phyloP scores from a whole-genome alignment of 106 monocot species.

The Apostasia shenzhenica region DNA sequence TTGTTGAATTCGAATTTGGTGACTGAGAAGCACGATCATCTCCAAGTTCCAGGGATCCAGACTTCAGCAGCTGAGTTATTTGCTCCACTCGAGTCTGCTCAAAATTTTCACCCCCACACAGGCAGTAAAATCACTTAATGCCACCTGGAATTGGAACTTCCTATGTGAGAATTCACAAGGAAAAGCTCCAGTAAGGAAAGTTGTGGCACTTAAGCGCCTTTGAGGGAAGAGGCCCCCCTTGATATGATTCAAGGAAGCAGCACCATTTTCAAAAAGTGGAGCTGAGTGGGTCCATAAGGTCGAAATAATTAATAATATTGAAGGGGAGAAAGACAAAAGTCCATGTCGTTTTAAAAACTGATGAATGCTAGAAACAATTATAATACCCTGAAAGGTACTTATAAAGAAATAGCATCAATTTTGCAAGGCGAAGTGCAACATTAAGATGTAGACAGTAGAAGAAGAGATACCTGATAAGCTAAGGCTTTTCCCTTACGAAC shows the following conservation, averaged over 20 bases:
- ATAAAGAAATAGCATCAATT: too few relatives aligned
- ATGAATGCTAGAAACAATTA: too few relatives aligned
- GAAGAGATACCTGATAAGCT: constrained; percentile 76
- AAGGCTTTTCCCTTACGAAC: constrained; percentile 73
- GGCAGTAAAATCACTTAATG: constrained; percentile 92
- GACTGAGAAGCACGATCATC: constrained; percentile 43
- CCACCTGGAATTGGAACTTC: constrained; percentile 79
- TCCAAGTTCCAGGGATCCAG: constrained; percentile 40
- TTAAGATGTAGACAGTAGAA: not conserved
- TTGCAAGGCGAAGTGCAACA: too few relatives aligned
- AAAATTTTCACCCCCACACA: constrained; percentile 58
- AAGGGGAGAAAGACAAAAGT: too few relatives aligned
- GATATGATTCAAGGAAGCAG: constrained; percentile 9
- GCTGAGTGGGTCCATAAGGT: not conserved
- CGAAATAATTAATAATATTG: too few relatives aligned
- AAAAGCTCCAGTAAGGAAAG: constrained; percentile 9
- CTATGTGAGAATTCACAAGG: constrained; percentile 48
- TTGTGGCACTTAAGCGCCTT: constrained; percentile 9
- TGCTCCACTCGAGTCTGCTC: constrained; percentile 95
- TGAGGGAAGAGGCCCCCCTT: constrained; percentile 8
- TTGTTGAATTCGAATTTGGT: constrained; percentile 30
- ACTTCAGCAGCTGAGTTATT: constrained; percentile 67
- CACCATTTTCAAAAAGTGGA: constrained; percentile 4
- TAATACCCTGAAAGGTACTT: too few relatives aligned
- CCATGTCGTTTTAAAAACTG: too few relatives aligned